Conservation (phyloP, 2,329 filamentous ascomycete species). For the Fusarium chlamydosporum region DNA sequence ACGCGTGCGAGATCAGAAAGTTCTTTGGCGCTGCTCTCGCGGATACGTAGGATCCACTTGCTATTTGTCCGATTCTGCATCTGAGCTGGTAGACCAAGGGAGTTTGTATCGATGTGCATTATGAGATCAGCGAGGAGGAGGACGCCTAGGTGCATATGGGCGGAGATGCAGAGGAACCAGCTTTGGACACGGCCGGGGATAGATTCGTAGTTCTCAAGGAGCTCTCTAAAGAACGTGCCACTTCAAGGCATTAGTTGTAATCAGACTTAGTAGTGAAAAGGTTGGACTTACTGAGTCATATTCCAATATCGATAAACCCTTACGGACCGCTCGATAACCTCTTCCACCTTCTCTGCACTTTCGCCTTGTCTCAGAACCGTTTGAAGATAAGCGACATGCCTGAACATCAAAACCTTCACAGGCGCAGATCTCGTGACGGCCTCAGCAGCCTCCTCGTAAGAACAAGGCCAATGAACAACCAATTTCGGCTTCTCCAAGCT, state of each 20-base stretch:
- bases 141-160: conserved; percentile 70
- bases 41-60: conserved; percentile 58
- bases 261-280: rapidly evolving
- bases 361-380: conserved; percentile 60
- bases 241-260: not conserved
- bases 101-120: conserved; percentile 62
- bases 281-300: conserved; percentile 55
- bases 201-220: conserved; percentile 63
- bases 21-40: conserved; percentile 60
- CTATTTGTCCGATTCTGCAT: conserved; percentile 47
- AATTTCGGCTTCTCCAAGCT: conserved; percentile 21
- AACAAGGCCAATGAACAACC: conserved; percentile 65
- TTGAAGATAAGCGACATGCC: conserved; percentile 68
- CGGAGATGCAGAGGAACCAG: conserved; percentile 70
- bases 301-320: conserved; percentile 69
- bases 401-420: conserved; percentile 70
- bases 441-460: conserved; percentile 63
- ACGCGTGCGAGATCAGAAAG: conserved; percentile 64
- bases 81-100: conserved; percentile 40
- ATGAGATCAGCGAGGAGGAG: conserved; percentile 69
- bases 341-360: conserved; percentile 59
- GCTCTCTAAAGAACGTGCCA: conserved; percentile 65
- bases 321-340: conserved; percentile 62
- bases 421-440: conserved; percentile 66
- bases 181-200: conserved; percentile 68